Base-by-base conservation (phyloP, 2,329 filamentous ascomycete genomes). In the Penicillium occitanis region DNA sequence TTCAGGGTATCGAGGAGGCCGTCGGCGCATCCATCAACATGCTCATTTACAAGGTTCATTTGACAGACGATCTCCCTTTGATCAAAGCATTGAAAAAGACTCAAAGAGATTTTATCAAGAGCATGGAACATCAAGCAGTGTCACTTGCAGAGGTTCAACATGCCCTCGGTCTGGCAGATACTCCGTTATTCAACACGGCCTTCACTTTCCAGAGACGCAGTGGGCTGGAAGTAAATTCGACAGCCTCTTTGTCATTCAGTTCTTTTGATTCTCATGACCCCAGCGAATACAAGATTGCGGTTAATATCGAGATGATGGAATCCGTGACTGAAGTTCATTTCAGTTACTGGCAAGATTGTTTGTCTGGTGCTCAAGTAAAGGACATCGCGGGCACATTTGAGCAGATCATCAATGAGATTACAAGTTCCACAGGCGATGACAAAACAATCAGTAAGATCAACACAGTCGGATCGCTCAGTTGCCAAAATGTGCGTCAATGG, bases 261-360 rank as follows among this genome's bases (percentile, higher is more conserved):
- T 30, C 40, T 1, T 50, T 66, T 13, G 66, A 68, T 14, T 55
- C 66, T 7, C 25, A 59, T 8, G 65, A 63, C 22, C 65, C 66
- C 3, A 70, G 64, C 19, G 51, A 67, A 19, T 75, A 72, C 37
- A 70, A 74, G n/a, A 70, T 78, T 19, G 63, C 69, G 6, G 69
- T 78, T 10, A 71, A 73, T 30, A 73, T 74, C 2, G 70, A 71
- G n/a, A 69, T 73, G 6, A 73, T 71, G 17, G 65, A 69, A 10
- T 64, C 69, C 7, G 68, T 69, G 5, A 84, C 84, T 2, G 77
- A 88, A 25, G 73, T 78, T 1, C 83, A 86, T 63, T 79, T 90
- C 25, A 82, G 82, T 40, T 76, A 79, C 3, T 80, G 86, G n/a
- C 80, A 82, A 0, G 79, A 81, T 50, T 76, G 83, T 25, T 79